Base-by-base conservation (phyloP, 345 rosid species). In the Gossypium australe region DNA sequence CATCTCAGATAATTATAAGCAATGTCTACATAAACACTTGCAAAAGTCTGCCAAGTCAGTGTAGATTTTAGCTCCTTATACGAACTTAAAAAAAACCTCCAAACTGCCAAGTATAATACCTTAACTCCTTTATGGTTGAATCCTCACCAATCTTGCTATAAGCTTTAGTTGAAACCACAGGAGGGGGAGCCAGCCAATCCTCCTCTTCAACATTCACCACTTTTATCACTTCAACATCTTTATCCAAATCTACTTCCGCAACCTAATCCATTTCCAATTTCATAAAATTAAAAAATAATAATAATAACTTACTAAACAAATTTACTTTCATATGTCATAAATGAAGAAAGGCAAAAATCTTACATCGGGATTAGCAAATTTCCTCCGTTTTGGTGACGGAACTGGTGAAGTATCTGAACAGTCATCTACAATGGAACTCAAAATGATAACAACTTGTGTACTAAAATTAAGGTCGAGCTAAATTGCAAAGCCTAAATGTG, bases 131-230 rank as follows among this genome's bases (percentile, higher is more conserved):
- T 55, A 91, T 78, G 17, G 90, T 85, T 1, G 92, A 81, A 78
- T 88, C 85, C 83, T 88, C 97, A 79, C 34, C 75, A 2, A 83
- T 66, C 49, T 59, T 74, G 53, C 81, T 81, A 44, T 13, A 67
- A 61, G 45, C 66, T 16, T 82, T 71, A 3, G 73, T 38, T 22
- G 74, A 47, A 78, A 79, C 80, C 74, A 85, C 82, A 4, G 94
- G 92, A 0, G 92, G 91, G 61, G 92, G 91, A 82, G 84, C 86
- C 75, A 91, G 76, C 94, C 92, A 91, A 77, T 91, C 97, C 7
- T 91, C 97, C 58, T 91, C 89, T 13, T 74, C 72, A 11, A 44
- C n/a, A 48, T 80, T 55, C 63, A 67, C 79, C 20, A 83, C 75
- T 64, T 81, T 63, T 47, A 84, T 41, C 48, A 82, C 87, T 71